Evolutionary conservation across 805 yeast species (phyloP).

Genomic region (Kuraishia hungarica): DNA sequence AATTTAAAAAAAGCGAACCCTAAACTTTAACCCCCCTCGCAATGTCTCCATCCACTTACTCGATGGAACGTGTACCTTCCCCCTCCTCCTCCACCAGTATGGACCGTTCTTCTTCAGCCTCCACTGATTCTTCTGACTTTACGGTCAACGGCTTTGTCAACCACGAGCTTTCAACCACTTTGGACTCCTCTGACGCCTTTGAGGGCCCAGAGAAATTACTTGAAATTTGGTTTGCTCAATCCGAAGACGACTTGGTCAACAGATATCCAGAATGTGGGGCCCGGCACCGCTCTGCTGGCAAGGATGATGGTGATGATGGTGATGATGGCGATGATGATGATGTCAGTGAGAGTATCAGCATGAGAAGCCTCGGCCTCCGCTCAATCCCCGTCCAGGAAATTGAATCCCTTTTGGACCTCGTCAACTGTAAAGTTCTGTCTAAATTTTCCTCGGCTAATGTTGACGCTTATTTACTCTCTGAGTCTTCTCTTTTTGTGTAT

Average conservation of each 20-base stretch:
- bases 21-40: background rate
- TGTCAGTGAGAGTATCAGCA: no score
- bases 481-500: slow-evolving; percentile 84
- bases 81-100: slow-evolving; percentile 7
- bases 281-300: no score
- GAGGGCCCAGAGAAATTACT: slow-evolving; percentile 96
- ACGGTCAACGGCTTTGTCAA: slow-evolving; percentile 39
- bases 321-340: no score
- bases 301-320: no score
- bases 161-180: slow-evolving; percentile 65
- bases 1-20: slow-evolving; percentile 3
- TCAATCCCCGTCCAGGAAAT: slow-evolving; percentile 58
- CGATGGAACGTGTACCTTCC: slow-evolving; percentile 4
- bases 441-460: slow-evolving; percentile 55
- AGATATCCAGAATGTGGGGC: no score
- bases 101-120: background rate
- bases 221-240: slow-evolving; percentile 79
- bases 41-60: background rate
- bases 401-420: slow-evolving; percentile 68
- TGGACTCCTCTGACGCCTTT: slow-evolving; percentile 88
- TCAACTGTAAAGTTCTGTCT: slow-evolving; percentile 83
- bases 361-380: no score
- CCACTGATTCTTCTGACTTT: background rate
- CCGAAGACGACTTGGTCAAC: slow-evolving; percentile 28
- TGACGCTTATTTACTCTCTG: slow-evolving; percentile 84